Conservation (phyloP, 257 asterid species). For the Coffea eugenioides region DNA sequence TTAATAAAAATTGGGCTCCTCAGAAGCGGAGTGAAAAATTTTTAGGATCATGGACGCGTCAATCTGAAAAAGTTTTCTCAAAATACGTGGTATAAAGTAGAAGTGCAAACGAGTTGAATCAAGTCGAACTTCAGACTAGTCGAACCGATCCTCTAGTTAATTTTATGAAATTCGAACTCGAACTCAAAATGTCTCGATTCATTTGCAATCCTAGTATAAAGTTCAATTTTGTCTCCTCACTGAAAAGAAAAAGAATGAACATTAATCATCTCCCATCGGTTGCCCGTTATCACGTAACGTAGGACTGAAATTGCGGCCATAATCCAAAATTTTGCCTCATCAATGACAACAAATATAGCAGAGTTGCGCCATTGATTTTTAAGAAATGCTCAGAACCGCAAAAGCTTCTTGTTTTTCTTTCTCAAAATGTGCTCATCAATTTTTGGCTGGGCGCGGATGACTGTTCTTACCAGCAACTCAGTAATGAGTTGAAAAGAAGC, state of each 20-base stretch:
- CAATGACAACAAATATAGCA: not conserved
- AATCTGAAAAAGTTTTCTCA: not conserved
- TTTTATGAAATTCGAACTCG: no score
- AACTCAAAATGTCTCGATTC: no score
- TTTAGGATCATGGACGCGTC: not conserved
- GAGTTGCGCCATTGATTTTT: not conserved
- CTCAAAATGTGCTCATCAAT: not conserved
- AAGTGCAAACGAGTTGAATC: no score
- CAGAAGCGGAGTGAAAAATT: not conserved
- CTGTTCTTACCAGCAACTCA: not conserved
- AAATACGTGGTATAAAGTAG: not conserved
- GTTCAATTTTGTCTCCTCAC: not conserved
- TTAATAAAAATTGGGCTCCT: not conserved
- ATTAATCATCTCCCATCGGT: not conserved
- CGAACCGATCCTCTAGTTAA: no score
- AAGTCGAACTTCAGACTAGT: no score
- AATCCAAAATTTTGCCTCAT: not conserved
- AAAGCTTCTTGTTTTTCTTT: not conserved
- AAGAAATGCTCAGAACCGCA: no score
- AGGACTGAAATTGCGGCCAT: not conserved
- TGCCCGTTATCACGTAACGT: not conserved
- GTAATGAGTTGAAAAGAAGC: conserved; percentile 3
- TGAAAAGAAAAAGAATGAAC: not conserved
- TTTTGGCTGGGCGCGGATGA: not conserved
- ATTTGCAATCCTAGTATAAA: not conserved